Evolutionary conservation across 768 basidiomycete species (phyloP).

Genomic region (Dendrothele bispora): DNA sequence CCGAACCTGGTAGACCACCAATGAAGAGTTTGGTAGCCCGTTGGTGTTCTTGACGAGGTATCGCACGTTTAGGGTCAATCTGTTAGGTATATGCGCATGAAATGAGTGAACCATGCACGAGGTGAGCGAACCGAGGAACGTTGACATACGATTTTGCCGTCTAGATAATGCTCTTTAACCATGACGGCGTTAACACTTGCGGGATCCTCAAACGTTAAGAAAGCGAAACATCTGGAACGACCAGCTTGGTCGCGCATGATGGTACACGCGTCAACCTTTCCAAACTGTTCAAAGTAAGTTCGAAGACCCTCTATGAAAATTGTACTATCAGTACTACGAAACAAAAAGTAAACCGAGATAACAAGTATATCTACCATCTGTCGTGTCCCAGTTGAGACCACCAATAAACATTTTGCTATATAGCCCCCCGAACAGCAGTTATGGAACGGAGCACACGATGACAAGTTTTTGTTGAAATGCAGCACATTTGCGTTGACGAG

Average conservation of each 20-base stretch:
- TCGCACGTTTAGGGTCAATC: slow-evolving; percentile 99
- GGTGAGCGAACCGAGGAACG: slow-evolving; percentile 11
- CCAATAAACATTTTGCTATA: slow-evolving; percentile 99
- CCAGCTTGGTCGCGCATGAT: slow-evolving; percentile 98
- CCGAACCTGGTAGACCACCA: slow-evolving; percentile 87
- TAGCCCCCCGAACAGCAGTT: too few species aligned
- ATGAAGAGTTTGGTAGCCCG: slow-evolving; percentile 95
- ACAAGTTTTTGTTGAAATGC: too few species aligned
- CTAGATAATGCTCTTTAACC: slow-evolving; percentile 91
- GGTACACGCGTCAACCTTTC: slow-evolving; percentile 94
- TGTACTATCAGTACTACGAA: slow-evolving; percentile 46
- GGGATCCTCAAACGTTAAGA: slow-evolving; percentile 93
- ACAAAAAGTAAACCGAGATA: slow-evolving; percentile 28
- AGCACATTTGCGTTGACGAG: too few species aligned
- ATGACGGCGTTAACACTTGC: slow-evolving; percentile 94
- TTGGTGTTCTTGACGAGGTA: slow-evolving; percentile 94
- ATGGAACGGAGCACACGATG: too few species aligned
- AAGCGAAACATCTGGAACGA: slow-evolving; percentile 95
- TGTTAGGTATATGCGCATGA: slow-evolving; percentile 36
- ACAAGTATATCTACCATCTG: slow-evolving; percentile 81
- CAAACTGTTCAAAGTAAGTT: slow-evolving; percentile 94
- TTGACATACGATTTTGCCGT: slow-evolving; percentile 90
- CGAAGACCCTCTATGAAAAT: slow-evolving; percentile 63
- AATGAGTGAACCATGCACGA: neutral
- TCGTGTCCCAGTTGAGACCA: slow-evolving; percentile 99